Evolutionary conservation across 352 stramenopile genomes (phyloP).

Genomic region (Phytophthora citrophthora): DNA sequence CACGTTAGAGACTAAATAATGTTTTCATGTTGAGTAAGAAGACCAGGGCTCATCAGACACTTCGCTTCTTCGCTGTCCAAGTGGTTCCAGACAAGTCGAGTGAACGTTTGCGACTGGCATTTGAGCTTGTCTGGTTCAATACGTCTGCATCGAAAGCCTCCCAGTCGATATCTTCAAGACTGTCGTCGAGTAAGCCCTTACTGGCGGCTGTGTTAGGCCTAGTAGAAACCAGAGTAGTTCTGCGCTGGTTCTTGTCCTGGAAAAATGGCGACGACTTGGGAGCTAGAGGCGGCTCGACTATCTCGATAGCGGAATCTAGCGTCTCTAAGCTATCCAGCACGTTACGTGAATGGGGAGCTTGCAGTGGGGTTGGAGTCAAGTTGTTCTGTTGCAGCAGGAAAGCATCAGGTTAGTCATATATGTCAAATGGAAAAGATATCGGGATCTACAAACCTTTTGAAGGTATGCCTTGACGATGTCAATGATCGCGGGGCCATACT

Average conservation of each 20-base stretch:
- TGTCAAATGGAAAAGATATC: neutral
- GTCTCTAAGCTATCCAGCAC: constrained; percentile 39
- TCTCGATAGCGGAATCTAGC: constrained; percentile 32
- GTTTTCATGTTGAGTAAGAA: constrained; percentile 20
- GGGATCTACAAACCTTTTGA: constrained; percentile 57
- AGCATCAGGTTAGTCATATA: neutral
- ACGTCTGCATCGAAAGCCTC: constrained; percentile 53
- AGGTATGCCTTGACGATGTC: constrained; percentile 84
- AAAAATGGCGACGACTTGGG: constrained; percentile 63
- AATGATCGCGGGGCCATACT: constrained; percentile 87
- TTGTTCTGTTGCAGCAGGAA: constrained; percentile 55
- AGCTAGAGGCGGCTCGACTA: constrained; percentile 24
- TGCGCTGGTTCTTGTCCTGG: constrained; percentile 33
- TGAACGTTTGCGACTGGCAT: constrained; percentile 29
- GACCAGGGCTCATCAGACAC: constrained; percentile 7
- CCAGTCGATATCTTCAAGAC: constrained; percentile 76
- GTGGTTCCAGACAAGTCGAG: constrained; percentile 15
- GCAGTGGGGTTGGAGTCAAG: constrained; percentile 50
- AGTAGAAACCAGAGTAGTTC: constrained; percentile 11
- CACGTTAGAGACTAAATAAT: constrained; percentile 28
- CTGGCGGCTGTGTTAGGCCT: constrained; percentile 8
- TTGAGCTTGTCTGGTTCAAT: constrained; percentile 45
- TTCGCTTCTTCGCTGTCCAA: constrained; percentile 33
- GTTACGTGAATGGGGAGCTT: constrained; percentile 18
- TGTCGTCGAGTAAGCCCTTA: constrained; percentile 36